Evolutionary conservation across 441 rosid genomes (phyloP).

Genomic region (Geranium incanum): DNA sequence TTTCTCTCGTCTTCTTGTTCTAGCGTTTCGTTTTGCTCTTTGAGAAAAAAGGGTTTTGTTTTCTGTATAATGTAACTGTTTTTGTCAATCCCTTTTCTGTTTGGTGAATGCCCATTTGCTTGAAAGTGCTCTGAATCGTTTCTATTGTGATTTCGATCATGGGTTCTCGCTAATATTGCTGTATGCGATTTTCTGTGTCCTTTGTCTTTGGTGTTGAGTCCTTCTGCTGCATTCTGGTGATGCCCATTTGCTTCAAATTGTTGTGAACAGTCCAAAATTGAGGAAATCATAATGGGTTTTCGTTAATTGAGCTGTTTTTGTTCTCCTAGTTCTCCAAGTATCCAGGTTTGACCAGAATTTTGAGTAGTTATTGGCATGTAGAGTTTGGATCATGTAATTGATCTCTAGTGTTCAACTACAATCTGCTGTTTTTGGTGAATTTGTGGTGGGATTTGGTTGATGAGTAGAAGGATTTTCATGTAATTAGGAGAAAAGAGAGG

Average conservation of each 20-base stretch:
- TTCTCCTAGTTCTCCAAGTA: slow-evolving; percentile 11
- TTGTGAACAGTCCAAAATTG: slow-evolving; percentile 24
- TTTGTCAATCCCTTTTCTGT: slow-evolving; percentile 16
- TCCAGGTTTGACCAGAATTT: slow-evolving; percentile 20
- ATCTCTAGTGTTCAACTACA: slow-evolving; percentile 15
- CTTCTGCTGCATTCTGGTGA: slow-evolving; percentile 15
- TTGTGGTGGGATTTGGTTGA: slow-evolving; percentile 35
- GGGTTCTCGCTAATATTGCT: slow-evolving; percentile 38
- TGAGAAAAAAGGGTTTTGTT: slow-evolving; percentile 15
- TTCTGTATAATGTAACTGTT: slow-evolving; percentile 35
- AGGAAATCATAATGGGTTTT: slow-evolving; percentile 33
- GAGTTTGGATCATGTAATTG: slow-evolving; percentile 34
- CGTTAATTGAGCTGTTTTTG: slow-evolving; percentile 33
- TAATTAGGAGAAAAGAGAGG: slow-evolving; percentile 23
- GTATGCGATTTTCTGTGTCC: background rate
- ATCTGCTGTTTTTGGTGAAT: slow-evolving; percentile 18
- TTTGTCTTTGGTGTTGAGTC: slow-evolving; percentile 15
- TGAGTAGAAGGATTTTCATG: slow-evolving; percentile 23
- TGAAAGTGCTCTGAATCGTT: slow-evolving; percentile 16
- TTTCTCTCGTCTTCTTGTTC: slow-evolving; percentile 4
- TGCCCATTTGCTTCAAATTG: slow-evolving; percentile 37
- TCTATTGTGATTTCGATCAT: slow-evolving; percentile 25
- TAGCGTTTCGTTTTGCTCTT: slow-evolving; percentile 14
- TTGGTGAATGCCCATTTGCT: slow-evolving; percentile 30
- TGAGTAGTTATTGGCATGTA: slow-evolving; percentile 21